Percentiles rank a stretch among this genome's conserved stretches.
phyloP scores from a whole-genome alignment of 306 rosid species.

The Dalbergia cochinchinensis region DNA sequence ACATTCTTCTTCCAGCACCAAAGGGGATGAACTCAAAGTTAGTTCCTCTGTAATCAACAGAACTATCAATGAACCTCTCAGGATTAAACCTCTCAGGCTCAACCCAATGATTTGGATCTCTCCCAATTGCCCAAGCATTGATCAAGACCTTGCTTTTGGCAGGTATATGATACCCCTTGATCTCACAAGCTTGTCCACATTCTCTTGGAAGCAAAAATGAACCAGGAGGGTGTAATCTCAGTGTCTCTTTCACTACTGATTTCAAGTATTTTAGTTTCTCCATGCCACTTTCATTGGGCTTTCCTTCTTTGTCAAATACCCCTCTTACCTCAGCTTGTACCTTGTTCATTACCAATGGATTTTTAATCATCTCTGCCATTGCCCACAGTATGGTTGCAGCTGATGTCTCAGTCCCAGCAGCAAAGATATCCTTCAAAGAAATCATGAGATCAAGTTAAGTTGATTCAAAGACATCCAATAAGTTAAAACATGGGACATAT shows the following conservation, averaged over 20 bases:
- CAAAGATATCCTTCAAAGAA: slow-evolving; percentile 28
- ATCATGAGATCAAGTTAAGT: not conserved
- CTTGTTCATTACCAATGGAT: slow-evolving; percentile 45
- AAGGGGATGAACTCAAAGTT: slow-evolving; percentile 45
- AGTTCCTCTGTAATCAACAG: slow-evolving; percentile 28
- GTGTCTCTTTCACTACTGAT: slow-evolving; percentile 48
- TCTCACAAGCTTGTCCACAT: slow-evolving; percentile 39
- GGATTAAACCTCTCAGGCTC: slow-evolving; percentile 37
- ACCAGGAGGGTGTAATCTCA: slow-evolving; percentile 51
- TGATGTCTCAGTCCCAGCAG: slow-evolving; percentile 55
- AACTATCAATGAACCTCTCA: slow-evolving; percentile 32
- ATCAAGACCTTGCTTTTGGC: slow-evolving; percentile 31
- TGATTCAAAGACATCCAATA: not conserved
- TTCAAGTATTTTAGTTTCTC: slow-evolving; percentile 49
- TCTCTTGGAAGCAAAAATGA: slow-evolving; percentile 48
- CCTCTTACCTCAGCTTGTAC: slow-evolving; percentile 49
- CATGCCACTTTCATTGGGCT: slow-evolving; percentile 18
- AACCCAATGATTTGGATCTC: slow-evolving; percentile 43
- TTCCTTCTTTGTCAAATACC: slow-evolving; percentile 11
- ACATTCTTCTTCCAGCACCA: slow-evolving; percentile 51
- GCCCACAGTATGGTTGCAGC: slow-evolving; percentile 47
- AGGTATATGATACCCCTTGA: slow-evolving; percentile 52
- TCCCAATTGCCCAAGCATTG: slow-evolving; percentile 53
- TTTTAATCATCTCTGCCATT: slow-evolving; percentile 47
- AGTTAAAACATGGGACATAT: too few species aligned